Conservation (phyloP, 495 filamentous ascomycete species). For the Trichocladium uniseriatum region DNA sequence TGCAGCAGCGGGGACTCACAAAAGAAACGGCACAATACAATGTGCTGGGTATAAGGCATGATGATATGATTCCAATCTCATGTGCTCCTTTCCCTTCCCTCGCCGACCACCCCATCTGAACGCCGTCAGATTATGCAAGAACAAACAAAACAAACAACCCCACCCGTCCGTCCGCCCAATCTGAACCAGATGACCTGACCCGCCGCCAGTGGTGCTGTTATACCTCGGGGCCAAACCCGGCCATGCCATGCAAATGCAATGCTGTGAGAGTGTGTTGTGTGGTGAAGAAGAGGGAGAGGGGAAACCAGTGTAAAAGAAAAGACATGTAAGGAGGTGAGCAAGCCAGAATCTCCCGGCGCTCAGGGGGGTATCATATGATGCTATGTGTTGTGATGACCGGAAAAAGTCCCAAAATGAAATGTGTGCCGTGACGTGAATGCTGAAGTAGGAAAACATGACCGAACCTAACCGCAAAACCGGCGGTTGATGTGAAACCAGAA, state of each 20-base stretch:
- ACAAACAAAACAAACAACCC: too few relatives aligned
- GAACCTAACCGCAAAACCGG: too few relatives aligned
- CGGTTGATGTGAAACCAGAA: not conserved
- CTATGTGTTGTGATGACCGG: not conserved
- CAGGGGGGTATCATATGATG: constrained; percentile 11
- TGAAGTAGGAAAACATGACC: not conserved
- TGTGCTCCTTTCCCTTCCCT: too few relatives aligned
- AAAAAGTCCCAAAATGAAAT: not conserved
- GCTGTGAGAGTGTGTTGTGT: not conserved
- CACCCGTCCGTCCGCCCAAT: too few relatives aligned
- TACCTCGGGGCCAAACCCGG: not conserved
- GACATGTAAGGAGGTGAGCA: not conserved
- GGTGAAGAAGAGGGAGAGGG: not conserved
- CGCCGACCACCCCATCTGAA: not conserved
- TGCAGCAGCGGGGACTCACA: too few relatives aligned
- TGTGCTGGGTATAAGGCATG: constrained; percentile 3
- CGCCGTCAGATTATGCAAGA: not conserved
- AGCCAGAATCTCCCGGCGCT: not conserved
- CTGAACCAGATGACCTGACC: too few relatives aligned
- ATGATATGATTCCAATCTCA: not conserved
- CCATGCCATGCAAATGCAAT: constrained; percentile 5
- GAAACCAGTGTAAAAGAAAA: not conserved
- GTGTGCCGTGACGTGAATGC: constrained; percentile 5
- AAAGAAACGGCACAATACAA: too few relatives aligned
- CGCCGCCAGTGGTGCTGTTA: too few relatives aligned